phyloP scores from a whole-genome alignment of 2,329 filamentous ascomycete species.

The Aspergillus arachidicola region DNA sequence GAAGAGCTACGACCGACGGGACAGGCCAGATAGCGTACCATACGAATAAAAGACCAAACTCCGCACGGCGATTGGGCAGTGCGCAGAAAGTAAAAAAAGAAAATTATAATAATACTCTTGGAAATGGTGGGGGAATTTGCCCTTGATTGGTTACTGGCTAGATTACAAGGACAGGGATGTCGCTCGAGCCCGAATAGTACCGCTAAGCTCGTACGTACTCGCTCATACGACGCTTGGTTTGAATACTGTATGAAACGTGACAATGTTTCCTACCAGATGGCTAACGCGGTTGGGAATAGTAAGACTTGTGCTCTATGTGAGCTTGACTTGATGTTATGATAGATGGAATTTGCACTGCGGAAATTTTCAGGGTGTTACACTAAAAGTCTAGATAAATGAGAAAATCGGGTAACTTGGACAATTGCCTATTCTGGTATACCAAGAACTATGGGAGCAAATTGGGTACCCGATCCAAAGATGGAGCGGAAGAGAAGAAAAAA shows the following conservation, averaged over 20 bases:
- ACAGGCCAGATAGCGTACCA: conserved; percentile 21
- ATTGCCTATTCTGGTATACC: background rate
- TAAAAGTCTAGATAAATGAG: background rate
- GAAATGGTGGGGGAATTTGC: conserved; percentile 27
- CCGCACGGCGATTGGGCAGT: conserved; percentile 21
- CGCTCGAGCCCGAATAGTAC: conserved; percentile 19
- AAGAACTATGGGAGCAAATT: conserved; percentile 1
- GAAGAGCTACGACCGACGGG: conserved; percentile 7
- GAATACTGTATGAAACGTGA: conserved; percentile 20
- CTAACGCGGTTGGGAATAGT: conserved; percentile 17
- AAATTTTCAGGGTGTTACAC: conserved; percentile 4
- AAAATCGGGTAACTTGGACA: background rate
- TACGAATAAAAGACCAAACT: conserved; percentile 18
- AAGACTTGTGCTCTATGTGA: conserved; percentile 3
- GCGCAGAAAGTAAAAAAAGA: conserved; percentile 16
- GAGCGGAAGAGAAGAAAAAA: background rate
- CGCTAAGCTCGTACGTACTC: conserved; percentile 18
- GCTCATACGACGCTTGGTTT: conserved; percentile 16
- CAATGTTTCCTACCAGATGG: conserved; percentile 4
- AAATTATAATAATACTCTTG: conserved; percentile 7
- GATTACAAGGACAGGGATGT: conserved; percentile 35
- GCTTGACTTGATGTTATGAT: conserved; percentile 8
- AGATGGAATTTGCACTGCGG: conserved; percentile 10
- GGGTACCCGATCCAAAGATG: conserved; percentile 12
- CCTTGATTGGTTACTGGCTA: conserved; percentile 33